Evolutionary conservation across 2,329 filamentous ascomycete genomes (phyloP).

Genomic region (Amauroascus verrucosus): DNA sequence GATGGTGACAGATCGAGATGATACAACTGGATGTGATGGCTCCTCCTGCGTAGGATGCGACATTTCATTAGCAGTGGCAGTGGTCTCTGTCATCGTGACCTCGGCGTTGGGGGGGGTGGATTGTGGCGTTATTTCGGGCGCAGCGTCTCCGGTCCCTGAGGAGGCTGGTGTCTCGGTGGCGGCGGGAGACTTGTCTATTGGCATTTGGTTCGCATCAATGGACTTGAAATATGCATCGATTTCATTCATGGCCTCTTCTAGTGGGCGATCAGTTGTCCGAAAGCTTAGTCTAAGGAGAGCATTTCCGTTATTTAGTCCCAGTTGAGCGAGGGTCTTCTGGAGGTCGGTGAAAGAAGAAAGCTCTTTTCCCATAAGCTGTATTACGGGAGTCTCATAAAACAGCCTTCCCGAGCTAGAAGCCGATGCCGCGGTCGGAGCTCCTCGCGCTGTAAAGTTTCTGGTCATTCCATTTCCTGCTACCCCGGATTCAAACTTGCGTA

Average conservation of each 20-base stretch:
- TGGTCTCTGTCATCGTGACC: not conserved
- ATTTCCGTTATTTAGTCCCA: constrained; percentile 78
- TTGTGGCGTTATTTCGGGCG: not conserved
- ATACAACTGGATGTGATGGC: constrained; percentile 33
- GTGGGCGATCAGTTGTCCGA: constrained; percentile 61
- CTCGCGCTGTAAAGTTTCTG: constrained; percentile 76
- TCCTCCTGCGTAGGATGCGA: constrained; percentile 15
- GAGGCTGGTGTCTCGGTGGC: constrained; percentile 11
- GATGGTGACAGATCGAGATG: constrained; percentile 47
- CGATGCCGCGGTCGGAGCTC: constrained; percentile 52
- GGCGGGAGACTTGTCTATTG: constrained; percentile 12
- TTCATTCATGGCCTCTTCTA: constrained; percentile 75
- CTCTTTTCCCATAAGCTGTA: constrained; percentile 75
- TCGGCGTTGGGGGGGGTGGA: constrained; percentile 6
- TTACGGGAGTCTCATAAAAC: constrained; percentile 75
- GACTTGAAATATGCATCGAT: constrained; percentile 65
- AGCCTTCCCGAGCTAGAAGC: constrained; percentile 59
- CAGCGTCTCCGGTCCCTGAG: constrained; percentile 8
- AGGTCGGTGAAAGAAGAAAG: constrained; percentile 67
- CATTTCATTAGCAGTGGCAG: not conserved
- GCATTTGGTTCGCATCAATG: constrained; percentile 26
- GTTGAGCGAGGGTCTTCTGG: constrained; percentile 76
- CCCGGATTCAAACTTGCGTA: constrained; percentile 80
- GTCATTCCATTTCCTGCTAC: constrained; percentile 50
- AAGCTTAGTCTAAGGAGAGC: constrained; percentile 70